Evolutionary conservation across 768 basidiomycete genomes (phyloP).

Genomic region (Macrocybe gigantea): DNA sequence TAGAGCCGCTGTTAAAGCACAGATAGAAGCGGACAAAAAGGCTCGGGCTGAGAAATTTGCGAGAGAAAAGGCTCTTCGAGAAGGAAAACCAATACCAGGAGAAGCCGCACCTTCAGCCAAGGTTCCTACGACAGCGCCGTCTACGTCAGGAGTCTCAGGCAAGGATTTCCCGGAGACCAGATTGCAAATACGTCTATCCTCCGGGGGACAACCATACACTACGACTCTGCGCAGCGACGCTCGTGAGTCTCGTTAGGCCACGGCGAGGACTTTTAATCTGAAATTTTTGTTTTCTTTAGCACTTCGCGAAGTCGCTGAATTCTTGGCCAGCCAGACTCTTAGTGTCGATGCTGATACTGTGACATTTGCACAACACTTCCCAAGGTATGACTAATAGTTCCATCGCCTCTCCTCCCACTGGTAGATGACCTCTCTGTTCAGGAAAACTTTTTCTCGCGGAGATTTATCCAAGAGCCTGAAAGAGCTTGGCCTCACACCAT

Average conservation of each 20-base stretch:
- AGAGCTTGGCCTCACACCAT: constrained; percentile 86
- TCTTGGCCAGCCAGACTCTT: constrained; percentile 68
- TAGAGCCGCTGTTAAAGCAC: constrained; percentile 80
- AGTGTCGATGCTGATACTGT: constrained; percentile 73
- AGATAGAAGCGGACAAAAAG: constrained; percentile 92
- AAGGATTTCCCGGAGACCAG: constrained; percentile 85
- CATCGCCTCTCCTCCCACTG: background rate
- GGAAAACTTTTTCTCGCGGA: constrained; percentile 67
- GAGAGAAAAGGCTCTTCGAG: constrained; percentile 85
- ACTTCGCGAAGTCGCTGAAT: constrained; percentile 83
- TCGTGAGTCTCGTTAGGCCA: constrained; percentile 37
- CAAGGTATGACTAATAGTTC: constrained; percentile 46
- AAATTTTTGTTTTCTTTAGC: constrained; percentile 34
- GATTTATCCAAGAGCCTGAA: constrained; percentile 80
- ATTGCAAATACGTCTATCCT: constrained; percentile 83
- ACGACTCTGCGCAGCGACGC: constrained; percentile 77
- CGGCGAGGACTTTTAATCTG: background rate
- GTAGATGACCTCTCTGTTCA: constrained; percentile 20
- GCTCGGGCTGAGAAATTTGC: constrained; percentile 85
- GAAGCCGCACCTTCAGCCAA: constrained; percentile 26
- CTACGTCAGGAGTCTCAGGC: constrained; percentile 42
- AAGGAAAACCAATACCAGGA: constrained; percentile 47
- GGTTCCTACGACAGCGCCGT: constrained; percentile 26
- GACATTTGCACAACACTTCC: constrained; percentile 75
- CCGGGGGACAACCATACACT: constrained; percentile 75